Conservation (phyloP, 352 stramenopile species). For the Globisporangium camurandrum region DNA sequence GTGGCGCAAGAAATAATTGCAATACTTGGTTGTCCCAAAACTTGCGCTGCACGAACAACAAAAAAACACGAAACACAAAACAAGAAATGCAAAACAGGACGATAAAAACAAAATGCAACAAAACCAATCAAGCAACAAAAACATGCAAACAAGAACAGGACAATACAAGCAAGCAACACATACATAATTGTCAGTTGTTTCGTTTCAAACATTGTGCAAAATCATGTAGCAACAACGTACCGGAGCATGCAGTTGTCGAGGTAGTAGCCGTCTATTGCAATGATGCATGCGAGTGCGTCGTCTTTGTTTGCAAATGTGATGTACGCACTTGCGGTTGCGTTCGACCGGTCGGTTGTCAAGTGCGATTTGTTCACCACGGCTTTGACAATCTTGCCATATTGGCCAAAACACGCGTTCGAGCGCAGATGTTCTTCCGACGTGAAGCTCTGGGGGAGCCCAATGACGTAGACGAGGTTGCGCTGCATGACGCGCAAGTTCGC, state of each 20-base stretch:
- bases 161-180: too few species aligned
- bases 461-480: conserved; percentile 93
- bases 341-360: conserved; percentile 54
- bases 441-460: conserved; percentile 83
- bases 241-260: conserved; percentile 72
- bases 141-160: too few species aligned
- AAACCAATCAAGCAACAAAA: too few species aligned
- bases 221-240: conserved; percentile 30
- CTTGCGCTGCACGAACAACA: conserved; percentile 52
- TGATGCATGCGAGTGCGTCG: conserved; percentile 87
- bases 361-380: conserved; percentile 88
- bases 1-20: conserved; percentile 90
- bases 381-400: conserved; percentile 93
- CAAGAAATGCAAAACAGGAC: too few species aligned
- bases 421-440: conserved; percentile 81
- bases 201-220: too few species aligned
- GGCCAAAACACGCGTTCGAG: conserved; percentile 86
- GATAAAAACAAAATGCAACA: too few species aligned
- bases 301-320: conserved; percentile 91
- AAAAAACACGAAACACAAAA: too few species aligned
- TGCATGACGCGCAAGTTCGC: conserved; percentile 91
- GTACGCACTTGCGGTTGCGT: conserved; percentile 87
- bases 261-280: conserved; percentile 88
- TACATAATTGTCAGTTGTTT: too few species aligned
- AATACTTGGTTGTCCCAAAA: conserved; percentile 96